Evolutionary conservation across 352 stramenopile species (phyloP).

Genomic region (Thalassiosira mediterranea): DNA sequence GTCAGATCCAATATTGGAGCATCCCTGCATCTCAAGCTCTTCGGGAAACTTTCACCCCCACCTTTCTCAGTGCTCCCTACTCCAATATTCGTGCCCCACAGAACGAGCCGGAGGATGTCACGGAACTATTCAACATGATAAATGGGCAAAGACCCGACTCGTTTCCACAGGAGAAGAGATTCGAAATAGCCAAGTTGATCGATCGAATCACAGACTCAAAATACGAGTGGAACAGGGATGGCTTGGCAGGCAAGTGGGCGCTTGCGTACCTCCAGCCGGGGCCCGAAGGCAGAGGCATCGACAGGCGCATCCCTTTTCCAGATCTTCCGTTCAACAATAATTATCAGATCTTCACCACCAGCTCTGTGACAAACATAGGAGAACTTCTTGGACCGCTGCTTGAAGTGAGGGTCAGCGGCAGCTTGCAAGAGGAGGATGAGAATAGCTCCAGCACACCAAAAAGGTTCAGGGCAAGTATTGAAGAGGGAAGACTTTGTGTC

Average conservation of each 20-base stretch:
- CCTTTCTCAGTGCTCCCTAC: slow-evolving; percentile 14
- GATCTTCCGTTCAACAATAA: slow-evolving; percentile 61
- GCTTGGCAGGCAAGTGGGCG: slow-evolving; percentile 45
- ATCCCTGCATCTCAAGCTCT: slow-evolving; percentile 59
- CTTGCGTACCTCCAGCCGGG: slow-evolving; percentile 59
- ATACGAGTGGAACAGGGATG: slow-evolving; percentile 37
- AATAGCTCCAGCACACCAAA: slow-evolving; percentile 20
- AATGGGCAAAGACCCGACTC: slow-evolving; percentile 56
- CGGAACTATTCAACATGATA: slow-evolving; percentile 43
- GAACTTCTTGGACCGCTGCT: slow-evolving; percentile 50
- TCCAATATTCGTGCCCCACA: slow-evolving; percentile 7
- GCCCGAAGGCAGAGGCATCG: slow-evolving; percentile 53
- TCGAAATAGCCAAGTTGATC: slow-evolving; percentile 40
- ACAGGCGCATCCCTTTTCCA: slow-evolving; percentile 63
- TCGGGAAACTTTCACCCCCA: slow-evolving; percentile 38
- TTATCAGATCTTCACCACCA: slow-evolving; percentile 55
- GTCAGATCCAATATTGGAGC: slow-evolving; percentile 65
- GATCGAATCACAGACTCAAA: slow-evolving; percentile 28
- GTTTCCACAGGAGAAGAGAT: slow-evolving; percentile 34
- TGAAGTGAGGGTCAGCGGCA: slow-evolving; percentile 48
- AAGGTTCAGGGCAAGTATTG: slow-evolving; percentile 51
- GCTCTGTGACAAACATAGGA: slow-evolving; percentile 45
- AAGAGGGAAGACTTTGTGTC: slow-evolving; percentile 47
- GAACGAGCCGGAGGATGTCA: slow-evolving; percentile 45
- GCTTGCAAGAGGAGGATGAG: slow-evolving; percentile 41